Evolutionary conservation across 768 basidiomycete genomes (phyloP).

Genomic region (Pleurotus ostreatus): DNA sequence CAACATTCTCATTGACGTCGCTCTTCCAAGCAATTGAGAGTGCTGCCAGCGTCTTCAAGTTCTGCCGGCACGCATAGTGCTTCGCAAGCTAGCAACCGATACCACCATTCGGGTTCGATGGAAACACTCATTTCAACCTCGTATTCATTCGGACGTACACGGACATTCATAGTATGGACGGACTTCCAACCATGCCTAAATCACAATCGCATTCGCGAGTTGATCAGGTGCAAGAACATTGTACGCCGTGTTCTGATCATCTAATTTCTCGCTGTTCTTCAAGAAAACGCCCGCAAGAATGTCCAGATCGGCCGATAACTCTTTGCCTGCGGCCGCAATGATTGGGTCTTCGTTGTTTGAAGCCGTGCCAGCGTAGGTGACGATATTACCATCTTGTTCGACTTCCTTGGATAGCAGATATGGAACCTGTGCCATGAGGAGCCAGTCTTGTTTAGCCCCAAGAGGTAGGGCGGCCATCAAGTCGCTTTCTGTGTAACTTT

Average conservation of each 20-base stretch:
- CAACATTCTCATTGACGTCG: too few species aligned
- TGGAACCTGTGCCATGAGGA: slow-evolving; percentile 24
- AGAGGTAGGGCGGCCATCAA: slow-evolving; percentile 21
- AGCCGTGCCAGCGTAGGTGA: slow-evolving; percentile 20
- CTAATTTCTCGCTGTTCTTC: slow-evolving; percentile 18
- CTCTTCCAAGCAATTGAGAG: too few species aligned
- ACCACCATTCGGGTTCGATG: too few species aligned
- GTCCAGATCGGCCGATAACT: slow-evolving; percentile 18
- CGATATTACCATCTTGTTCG: slow-evolving; percentile 18
- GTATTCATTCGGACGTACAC: too few species aligned
- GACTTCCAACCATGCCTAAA: slow-evolving; percentile 6
- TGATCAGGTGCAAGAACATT: slow-evolving; percentile 21
- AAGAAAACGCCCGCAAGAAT: slow-evolving; percentile 12
- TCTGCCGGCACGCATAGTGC: too few species aligned
- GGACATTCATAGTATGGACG: too few species aligned
- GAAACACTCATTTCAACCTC: too few species aligned
- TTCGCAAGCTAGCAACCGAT: too few species aligned
- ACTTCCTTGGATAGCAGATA: slow-evolving; percentile 23
- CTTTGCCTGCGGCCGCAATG: slow-evolving; percentile 18
- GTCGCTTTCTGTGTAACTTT: slow-evolving; percentile 14
- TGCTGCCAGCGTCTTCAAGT: too few species aligned
- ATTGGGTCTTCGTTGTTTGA: slow-evolving; percentile 2
- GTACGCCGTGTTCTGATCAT: slow-evolving; percentile 25
- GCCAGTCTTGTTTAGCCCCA: slow-evolving; percentile 17
- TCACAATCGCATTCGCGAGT: slow-evolving; percentile 23